Percentiles rank a stretch among this genome's conserved stretches.
phyloP scores from a whole-genome alignment of 805 yeast species.

The Wickerhamiella vanderwaltii region DNA sequence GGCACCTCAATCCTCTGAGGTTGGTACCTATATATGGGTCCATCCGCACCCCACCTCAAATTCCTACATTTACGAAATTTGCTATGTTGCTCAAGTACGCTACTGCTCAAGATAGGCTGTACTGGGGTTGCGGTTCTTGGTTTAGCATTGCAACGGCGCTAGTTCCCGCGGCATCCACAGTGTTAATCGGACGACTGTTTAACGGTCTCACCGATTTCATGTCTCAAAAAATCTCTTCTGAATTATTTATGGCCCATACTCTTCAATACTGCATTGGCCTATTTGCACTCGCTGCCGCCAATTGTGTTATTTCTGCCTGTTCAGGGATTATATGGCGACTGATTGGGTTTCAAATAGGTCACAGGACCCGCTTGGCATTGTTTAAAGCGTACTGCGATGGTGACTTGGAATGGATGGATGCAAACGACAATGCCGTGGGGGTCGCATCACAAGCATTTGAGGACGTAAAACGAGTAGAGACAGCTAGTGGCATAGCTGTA shows the following conservation, averaged over 20 bases:
- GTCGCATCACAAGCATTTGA: slow-evolving; percentile 46
- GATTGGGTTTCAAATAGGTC: slow-evolving; percentile 60
- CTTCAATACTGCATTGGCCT: slow-evolving; percentile 29
- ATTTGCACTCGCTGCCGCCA: slow-evolving; percentile 37
- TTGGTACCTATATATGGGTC: too few species aligned
- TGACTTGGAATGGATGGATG: slow-evolving; percentile 53
- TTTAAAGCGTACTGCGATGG: slow-evolving; percentile 36
- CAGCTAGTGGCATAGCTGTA: slow-evolving; percentile 35
- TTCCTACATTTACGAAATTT: too few species aligned
- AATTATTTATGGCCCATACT: slow-evolving; percentile 31
- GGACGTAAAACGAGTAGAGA: slow-evolving; percentile 21
- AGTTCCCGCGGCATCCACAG: slow-evolving; percentile 29
- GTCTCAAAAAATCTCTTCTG: slow-evolving; percentile 24
- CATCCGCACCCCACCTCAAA: too few species aligned
- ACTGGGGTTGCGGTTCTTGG: background rate
- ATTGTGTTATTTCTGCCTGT: slow-evolving; percentile 37
- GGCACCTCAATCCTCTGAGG: too few species aligned
- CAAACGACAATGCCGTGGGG: slow-evolving; percentile 45
- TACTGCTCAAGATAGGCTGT: background rate
- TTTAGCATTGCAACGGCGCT: slow-evolving; percentile 5
- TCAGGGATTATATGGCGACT: slow-evolving; percentile 51
- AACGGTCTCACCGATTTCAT: slow-evolving; percentile 30
- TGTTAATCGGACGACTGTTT: slow-evolving; percentile 57
- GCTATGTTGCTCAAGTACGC: too few species aligned
- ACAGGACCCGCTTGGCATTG: slow-evolving; percentile 39